phyloP scores from a whole-genome alignment of 2,329 filamentous ascomycete species.

The Trichoderma oligosporum region DNA sequence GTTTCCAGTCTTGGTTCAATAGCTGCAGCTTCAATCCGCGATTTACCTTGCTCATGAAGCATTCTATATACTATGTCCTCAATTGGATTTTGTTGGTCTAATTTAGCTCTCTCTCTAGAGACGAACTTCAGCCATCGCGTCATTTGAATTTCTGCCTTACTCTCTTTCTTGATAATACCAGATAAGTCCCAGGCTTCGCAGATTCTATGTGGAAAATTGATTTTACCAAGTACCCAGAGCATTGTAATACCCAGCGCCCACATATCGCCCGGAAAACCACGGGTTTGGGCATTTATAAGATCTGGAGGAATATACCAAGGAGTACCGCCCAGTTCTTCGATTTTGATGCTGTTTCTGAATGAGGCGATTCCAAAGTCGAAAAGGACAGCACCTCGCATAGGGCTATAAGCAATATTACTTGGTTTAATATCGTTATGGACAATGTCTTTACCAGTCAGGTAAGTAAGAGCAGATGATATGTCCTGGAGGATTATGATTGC shows the following conservation, averaged over 20 bases:
- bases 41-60: too few relatives aligned
- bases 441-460: not conserved
- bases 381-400: constrained; percentile 19
- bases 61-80: too few relatives aligned
- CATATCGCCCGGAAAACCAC: not conserved
- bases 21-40: too few relatives aligned
- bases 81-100: too few relatives aligned
- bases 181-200: not conserved
- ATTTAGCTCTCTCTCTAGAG: too few relatives aligned
- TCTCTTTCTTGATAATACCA: too few relatives aligned
- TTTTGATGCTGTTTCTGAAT: not conserved
- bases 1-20: too few relatives aligned
- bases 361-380: constrained; percentile 6
- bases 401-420: not conserved
- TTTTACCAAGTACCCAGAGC: constrained; percentile 10
- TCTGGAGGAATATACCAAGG: constrained; percentile 11
- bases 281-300: not conserved
- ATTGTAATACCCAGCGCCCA: constrained; percentile 5
- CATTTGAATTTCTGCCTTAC: too few relatives aligned
- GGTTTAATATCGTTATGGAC: constrained; percentile 16
- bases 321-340: not conserved
- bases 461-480: not conserved
- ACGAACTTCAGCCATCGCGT: too few relatives aligned
- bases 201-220: not conserved
- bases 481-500: not conserved